A percentile compares a stretch with the other conserved stretches of the same genome.
phyloP scores from a whole-genome alignment of 2,329 filamentous ascomycete species.

The Diaporthe helianthi region DNA sequence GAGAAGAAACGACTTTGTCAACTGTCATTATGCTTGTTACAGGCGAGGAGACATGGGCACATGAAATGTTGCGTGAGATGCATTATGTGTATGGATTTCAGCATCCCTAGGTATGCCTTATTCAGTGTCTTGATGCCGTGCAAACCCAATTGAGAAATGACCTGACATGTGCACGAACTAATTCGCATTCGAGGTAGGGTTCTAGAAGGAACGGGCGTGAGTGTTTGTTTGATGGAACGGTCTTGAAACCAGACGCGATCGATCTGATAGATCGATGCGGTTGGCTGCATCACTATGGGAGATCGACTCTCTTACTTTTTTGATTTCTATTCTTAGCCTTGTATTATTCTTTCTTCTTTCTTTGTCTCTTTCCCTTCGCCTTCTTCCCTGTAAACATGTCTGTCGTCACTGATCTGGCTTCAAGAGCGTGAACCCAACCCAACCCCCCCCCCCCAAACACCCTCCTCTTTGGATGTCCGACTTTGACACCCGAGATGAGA shows the following conservation, averaged over 20 bases:
- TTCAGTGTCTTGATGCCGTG: neutral
- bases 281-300: neutral
- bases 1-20: constrained; percentile 6
- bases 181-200: neutral
- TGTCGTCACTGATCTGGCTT: neutral
- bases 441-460: neutral
- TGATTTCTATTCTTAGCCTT: too few relatives aligned
- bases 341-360: too few relatives aligned
- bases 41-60: constrained; percentile 18
- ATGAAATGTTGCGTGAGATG: neutral
- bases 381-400: too few relatives aligned
- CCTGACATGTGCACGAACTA: neutral
- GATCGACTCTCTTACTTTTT: neutral
- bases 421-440: neutral
- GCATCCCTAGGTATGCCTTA: constrained; percentile 25
- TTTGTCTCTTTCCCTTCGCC: neutral
- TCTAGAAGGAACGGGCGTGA: constrained; percentile 2
- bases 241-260: constrained; percentile 8
- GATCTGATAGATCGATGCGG: neutral
- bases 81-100: constrained; percentile 18
- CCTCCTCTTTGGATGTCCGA: neutral
- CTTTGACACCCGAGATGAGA: neutral
- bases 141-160: neutral
- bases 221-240: neutral
- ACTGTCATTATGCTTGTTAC: constrained; percentile 16